Conservation (phyloP, 805 yeast species). For the Saccharomycopsis oosterbeekiorum region DNA sequence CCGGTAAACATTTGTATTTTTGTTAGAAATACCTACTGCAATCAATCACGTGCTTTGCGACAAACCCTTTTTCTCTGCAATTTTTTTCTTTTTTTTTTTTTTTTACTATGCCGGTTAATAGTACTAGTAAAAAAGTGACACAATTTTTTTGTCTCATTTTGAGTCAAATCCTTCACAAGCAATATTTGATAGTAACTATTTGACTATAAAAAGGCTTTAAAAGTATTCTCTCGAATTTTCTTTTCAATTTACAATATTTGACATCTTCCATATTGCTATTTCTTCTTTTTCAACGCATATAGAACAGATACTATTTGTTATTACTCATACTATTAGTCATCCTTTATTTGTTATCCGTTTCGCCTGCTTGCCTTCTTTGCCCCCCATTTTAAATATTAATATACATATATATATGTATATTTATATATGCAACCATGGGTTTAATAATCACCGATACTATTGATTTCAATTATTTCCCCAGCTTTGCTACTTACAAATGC, state of each 20-base stretch:
- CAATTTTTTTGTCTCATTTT: neutral
- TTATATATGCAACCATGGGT: slow-evolving; percentile 8
- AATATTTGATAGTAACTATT: neutral
- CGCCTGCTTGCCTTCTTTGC: neutral
- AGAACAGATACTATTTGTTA: too few species aligned
- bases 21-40: too few species aligned
- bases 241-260: neutral
- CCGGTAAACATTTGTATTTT: too few species aligned
- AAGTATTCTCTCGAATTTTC: neutral
- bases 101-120: neutral
- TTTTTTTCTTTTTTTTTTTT: neutral
- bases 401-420: neutral
- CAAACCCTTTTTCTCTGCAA: too few species aligned
- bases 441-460: slow-evolving; percentile 13
- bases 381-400: neutral
- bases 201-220: neutral
- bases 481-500: slow-evolving; percentile 10
- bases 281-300: too few species aligned
- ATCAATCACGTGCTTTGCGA: too few species aligned
- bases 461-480: slow-evolving; percentile 9
- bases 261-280: too few species aligned
- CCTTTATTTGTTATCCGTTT: neutral
- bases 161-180: neutral
- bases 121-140: neutral
- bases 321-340: too few species aligned